phyloP scores from a whole-genome alignment of 2,329 filamentous ascomycete species.

The Emmonsia crescens region DNA sequence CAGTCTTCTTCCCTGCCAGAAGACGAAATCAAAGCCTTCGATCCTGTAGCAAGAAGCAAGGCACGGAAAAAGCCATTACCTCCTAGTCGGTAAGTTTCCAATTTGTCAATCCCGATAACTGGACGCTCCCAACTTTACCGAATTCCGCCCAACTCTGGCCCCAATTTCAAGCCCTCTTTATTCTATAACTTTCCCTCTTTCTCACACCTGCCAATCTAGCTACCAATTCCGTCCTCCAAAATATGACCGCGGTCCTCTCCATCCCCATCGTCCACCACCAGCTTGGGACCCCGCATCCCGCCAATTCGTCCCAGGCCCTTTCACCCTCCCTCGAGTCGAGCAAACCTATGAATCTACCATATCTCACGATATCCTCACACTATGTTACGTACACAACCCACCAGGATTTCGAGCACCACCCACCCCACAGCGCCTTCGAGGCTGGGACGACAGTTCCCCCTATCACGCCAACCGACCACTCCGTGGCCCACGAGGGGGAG shows the following conservation, averaged over 20 bases:
- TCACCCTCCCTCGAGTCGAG: conserved; percentile 73
- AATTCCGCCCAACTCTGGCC: neutral
- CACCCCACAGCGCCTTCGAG: conserved; percentile 57
- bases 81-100: conserved; percentile 40
- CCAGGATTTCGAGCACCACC: conserved; percentile 57
- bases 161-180: conserved; percentile 3
- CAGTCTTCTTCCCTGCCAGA: conserved; percentile 22
- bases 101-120: neutral
- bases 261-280: conserved; percentile 83
- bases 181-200: neutral
- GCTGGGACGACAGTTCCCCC: conserved; percentile 82
- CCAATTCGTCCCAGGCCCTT: conserved; percentile 81
- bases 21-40: conserved; percentile 37
- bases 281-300: conserved; percentile 79
- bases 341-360: conserved; percentile 85
- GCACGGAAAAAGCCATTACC: conserved; percentile 37
- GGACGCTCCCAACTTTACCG: neutral
- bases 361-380: conserved; percentile 74
- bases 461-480: conserved; percentile 88
- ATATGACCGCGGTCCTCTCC: conserved; percentile 86
- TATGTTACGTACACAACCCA: conserved; percentile 76
- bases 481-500: conserved; percentile 70
- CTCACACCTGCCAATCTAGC: conserved; percentile 38
- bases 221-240: conserved; percentile 93
- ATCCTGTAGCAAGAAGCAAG: conserved; percentile 39